Conservation (phyloP, 805 yeast genomes). For the Diddensiella caesifluorescens region DNA sequence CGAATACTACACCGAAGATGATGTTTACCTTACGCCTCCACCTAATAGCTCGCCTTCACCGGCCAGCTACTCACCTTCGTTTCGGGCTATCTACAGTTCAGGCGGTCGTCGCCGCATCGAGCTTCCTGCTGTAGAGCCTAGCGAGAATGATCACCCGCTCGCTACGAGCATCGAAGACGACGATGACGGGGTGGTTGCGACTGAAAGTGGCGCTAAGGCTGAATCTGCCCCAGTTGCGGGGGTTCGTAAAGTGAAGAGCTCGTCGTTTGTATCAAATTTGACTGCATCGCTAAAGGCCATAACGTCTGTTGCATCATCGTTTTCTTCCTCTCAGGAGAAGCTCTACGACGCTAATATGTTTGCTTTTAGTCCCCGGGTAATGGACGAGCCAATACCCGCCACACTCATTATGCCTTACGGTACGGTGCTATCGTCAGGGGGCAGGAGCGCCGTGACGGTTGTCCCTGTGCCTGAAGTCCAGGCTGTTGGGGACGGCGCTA, state of each 20-base stretch:
- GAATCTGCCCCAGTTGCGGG: conserved; percentile 7
- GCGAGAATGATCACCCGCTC: conserved; percentile 4
- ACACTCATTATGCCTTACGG: neutral
- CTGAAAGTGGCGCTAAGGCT: conserved; percentile 12
- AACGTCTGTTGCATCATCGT: conserved; percentile 20
- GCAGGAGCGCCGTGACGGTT: neutral
- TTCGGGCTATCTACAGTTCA: neutral
- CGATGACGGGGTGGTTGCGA: conserved; percentile 8
- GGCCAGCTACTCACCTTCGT: neutral
- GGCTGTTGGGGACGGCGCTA: neutral
- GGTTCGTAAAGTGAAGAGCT: conserved; percentile 4
- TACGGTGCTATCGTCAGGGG: neutral
- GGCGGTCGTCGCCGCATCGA: conserved; percentile 2
- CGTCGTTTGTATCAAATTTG: conserved; percentile 24
- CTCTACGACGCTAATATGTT: conserved; percentile 18
- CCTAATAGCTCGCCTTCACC: neutral
- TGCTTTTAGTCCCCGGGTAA: conserved; percentile 24
- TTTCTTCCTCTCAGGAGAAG: conserved; percentile 22
- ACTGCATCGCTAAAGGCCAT: conserved; percentile 23
- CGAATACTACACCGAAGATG: too few species aligned
- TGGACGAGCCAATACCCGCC: conserved; percentile 23
- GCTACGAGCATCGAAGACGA: neutral
- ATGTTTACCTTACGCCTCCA: neutral
- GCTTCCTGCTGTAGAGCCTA: neutral
- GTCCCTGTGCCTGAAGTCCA: neutral